Evolutionary conservation across 352 stramenopile genomes (phyloP).

Genomic region (Globisporangium solare): DNA sequence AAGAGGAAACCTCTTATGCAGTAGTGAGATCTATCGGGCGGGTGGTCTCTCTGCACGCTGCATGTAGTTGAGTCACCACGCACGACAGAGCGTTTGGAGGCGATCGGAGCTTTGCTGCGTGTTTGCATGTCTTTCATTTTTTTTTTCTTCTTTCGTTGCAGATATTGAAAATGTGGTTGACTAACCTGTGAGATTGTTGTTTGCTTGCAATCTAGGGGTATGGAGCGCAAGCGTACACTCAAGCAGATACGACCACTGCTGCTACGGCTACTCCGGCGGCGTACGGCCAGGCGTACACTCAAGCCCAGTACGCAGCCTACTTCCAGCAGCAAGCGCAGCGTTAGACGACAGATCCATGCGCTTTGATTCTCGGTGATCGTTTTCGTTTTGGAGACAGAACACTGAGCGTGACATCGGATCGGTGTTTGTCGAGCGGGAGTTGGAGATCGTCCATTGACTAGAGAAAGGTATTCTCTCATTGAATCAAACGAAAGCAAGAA

Average conservation of each 20-base stretch:
- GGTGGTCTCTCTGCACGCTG: background rate
- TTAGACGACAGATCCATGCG: background rate
- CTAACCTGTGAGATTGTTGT: background rate
- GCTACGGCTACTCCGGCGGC: conserved; percentile 16
- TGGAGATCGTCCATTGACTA: background rate
- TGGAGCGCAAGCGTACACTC: conserved; percentile 38
- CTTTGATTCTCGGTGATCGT: background rate
- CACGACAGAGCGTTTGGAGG: background rate
- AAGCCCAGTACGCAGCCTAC: conserved; percentile 64
- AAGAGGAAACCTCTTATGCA: background rate
- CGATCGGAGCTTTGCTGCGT: conserved; percentile 5
- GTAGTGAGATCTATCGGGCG: conserved; percentile 1
- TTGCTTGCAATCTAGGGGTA: conserved; percentile 41
- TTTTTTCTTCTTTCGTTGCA: background rate
- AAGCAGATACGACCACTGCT: conserved; percentile 25
- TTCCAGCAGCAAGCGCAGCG: conserved; percentile 40
- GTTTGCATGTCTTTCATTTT: conserved; percentile 15
- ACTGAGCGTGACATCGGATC: background rate
- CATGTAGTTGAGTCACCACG: background rate
- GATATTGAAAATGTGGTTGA: background rate
- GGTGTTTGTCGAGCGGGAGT: background rate
- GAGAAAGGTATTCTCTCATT: background rate
- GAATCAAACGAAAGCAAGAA: background rate
- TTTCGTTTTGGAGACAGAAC: background rate
- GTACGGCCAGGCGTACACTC: conserved; percentile 30